Conservation (phyloP, 345 rosid genomes). For the Populus nigra region DNA sequence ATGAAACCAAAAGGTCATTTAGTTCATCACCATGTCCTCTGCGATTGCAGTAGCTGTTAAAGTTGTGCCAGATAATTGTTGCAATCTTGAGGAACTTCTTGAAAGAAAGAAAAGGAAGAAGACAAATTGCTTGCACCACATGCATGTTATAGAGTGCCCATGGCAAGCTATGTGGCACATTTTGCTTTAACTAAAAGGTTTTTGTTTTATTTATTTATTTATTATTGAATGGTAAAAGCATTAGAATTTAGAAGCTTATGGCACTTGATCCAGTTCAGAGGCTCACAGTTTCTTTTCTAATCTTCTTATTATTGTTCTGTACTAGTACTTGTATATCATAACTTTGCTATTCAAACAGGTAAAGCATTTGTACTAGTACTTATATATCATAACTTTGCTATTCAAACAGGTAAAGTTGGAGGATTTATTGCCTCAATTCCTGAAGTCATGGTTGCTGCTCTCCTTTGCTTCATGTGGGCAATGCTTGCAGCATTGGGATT, state of each 20-base stretch:
- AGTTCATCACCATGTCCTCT: neutral
- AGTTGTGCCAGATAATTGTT: neutral
- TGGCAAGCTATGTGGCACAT: neutral
- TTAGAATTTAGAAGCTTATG: neutral
- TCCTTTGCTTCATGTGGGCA: slow-evolving; percentile 98
- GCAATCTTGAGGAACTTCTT: neutral
- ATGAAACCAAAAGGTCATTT: neutral
- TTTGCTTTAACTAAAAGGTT: neutral
- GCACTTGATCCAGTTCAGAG: neutral
- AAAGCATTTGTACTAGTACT: slow-evolving; percentile 31
- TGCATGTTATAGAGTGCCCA: neutral
- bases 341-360: slow-evolving; percentile 43
- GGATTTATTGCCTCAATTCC: slow-evolving; percentile 96
- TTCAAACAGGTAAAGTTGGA: slow-evolving; percentile 78
- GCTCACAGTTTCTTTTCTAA: neutral
- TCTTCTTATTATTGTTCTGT: neutral
- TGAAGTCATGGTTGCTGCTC: slow-evolving; percentile 94
- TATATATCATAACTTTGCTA: slow-evolving; percentile 10
- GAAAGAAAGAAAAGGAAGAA: neutral
- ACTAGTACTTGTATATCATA: neutral
- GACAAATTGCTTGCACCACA: neutral
- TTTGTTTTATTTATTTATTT: neutral
- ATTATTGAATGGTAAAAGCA: neutral
- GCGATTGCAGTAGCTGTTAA: neutral
- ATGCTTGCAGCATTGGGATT: slow-evolving; percentile 91